Evolutionary conservation across 2,329 filamentous ascomycete species (phyloP).

Genomic region (Fonsecaea erecta): DNA sequence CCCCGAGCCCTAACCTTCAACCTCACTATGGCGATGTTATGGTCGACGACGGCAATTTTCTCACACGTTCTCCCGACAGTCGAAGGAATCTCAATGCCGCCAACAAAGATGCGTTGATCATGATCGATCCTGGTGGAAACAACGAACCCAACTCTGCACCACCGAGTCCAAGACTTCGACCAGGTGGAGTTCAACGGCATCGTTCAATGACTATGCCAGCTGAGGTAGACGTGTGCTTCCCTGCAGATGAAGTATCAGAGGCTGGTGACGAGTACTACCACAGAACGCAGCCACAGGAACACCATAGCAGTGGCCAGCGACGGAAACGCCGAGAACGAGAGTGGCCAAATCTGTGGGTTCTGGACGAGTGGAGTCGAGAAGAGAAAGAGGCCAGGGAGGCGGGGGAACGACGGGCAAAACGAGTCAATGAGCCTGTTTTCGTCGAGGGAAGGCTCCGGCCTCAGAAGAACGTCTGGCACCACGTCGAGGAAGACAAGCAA

Average conservation of each 20-base stretch:
- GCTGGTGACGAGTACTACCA: slow-evolving; percentile 75
- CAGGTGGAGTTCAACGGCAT: slow-evolving; percentile 39
- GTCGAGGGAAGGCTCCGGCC: slow-evolving; percentile 87
- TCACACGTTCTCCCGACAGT: slow-evolving; percentile 44
- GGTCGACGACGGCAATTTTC: slow-evolving; percentile 49
- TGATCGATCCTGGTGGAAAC: slow-evolving; percentile 47
- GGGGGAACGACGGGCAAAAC: slow-evolving; percentile 76
- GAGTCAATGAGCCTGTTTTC: slow-evolving; percentile 89
- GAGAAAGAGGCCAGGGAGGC: slow-evolving; percentile 84
- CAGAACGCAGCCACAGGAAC: slow-evolving; percentile 53
- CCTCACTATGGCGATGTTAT: slow-evolving; percentile 57
- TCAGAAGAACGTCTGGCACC: slow-evolving; percentile 75
- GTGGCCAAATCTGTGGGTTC: slow-evolving; percentile 82
- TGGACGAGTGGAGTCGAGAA: slow-evolving; percentile 87
- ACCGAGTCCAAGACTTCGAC: slow-evolving; percentile 45
- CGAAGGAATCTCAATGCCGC: slow-evolving; percentile 41
- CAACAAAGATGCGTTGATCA: slow-evolving; percentile 49
- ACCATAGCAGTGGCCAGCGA: slow-evolving; percentile 46
- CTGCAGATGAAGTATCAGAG: slow-evolving; percentile 76
- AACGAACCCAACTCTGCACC: slow-evolving; percentile 43
- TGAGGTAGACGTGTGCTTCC: slow-evolving; percentile 92
- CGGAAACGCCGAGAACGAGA: slow-evolving; percentile 68
- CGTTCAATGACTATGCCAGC: slow-evolving; percentile 67
- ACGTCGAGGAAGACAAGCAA: slow-evolving; percentile 83
- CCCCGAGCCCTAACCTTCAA: slow-evolving; percentile 61